Base-by-base conservation (phyloP, 1,139 yeast genomes). In the Pichia sp. region DNA sequence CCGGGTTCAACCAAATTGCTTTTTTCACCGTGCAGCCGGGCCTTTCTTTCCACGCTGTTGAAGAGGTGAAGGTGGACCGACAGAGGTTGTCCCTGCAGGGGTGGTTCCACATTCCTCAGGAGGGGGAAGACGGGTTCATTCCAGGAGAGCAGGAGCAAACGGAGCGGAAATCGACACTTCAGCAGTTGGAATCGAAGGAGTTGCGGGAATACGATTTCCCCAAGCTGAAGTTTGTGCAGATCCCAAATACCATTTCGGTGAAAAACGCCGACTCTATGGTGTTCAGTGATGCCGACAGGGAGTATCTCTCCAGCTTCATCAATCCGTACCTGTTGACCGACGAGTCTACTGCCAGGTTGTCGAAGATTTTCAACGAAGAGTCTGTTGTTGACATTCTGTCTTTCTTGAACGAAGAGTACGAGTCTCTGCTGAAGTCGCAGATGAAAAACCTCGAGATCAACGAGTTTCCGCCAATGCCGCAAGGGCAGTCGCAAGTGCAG, bases 71-170 rank as follows among this genome's bases (percentile, higher is more conserved):
- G 60, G 96, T 85, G 1, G 95, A 91, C 64, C 88, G 85, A 66
- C 95, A 91, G 60, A 78, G 99, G 64, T 74, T 93, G 49, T 87
- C 97, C 1, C 89, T 95, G 58, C 97, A 93, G 67, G 99, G 99
- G 0, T 95, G 99, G 99, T 95, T 93, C 69, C 99, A 95, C 69
- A 89, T 92, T 50, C 99, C 99, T 2, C 99, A 93, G 67, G 75
- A 74, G 9, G 97, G 96, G 12, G 99, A 95, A 70, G 84, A 81
- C 42, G 98, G 97, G 0, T 92, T 71, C 65, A 78, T 84, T 46
- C 83, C 81, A 30, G 95, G 93, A 6, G 96, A 87, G 66, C 89
- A 87, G 66, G 92, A 85, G 62, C 82, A 74, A 53, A 83, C 87
- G 1, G 92, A 85, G 59, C 85, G 89, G 1, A 80, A 82, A 62